phyloP scores from a whole-genome alignment of 2,329 filamentous ascomycete species.

The Colletotrichum sublineola region DNA sequence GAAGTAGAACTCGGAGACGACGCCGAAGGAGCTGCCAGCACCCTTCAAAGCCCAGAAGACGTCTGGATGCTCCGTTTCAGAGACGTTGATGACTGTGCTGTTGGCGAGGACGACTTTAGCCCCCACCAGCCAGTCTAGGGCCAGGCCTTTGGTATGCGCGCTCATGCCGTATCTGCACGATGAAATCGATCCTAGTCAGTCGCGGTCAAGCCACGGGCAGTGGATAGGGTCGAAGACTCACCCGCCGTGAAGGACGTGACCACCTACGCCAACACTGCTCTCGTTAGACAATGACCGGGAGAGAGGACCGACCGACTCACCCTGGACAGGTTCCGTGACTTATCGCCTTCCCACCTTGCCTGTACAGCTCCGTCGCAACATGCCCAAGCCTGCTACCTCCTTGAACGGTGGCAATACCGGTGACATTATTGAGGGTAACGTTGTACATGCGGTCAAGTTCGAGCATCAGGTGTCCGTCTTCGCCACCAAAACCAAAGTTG shows the following conservation, averaged over 20 bases:
- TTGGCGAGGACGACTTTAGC: constrained; percentile 55
- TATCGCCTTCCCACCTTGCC: constrained; percentile 53
- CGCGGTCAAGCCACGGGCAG: background rate
- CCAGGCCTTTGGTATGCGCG: constrained; percentile 45
- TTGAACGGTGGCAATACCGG: constrained; percentile 53
- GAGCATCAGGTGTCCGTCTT: constrained; percentile 57
- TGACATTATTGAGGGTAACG: constrained; percentile 49
- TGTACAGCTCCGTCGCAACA: constrained; percentile 54
- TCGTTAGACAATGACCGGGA: background rate
- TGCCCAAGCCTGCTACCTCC: constrained; percentile 59
- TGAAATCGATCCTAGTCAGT: background rate
- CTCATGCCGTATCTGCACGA: constrained; percentile 43
- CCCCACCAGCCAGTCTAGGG: constrained; percentile 53
- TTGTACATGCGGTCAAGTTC: constrained; percentile 56
- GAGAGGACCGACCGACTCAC: constrained; percentile 16
- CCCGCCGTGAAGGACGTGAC: constrained; percentile 61
- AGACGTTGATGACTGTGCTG: constrained; percentile 48
- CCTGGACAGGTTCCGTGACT: constrained; percentile 60
- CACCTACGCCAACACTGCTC: constrained; percentile 57
- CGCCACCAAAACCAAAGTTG: constrained; percentile 60
- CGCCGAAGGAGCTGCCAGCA: constrained; percentile 56
- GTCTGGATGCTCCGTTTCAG: constrained; percentile 51
- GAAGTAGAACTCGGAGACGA: constrained; percentile 55
- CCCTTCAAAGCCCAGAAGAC: constrained; percentile 59
- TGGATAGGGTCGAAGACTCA: background rate